Evolutionary conservation across 352 stramenopile genomes (phyloP).

Genomic region (Pythium grandisporangium): DNA sequence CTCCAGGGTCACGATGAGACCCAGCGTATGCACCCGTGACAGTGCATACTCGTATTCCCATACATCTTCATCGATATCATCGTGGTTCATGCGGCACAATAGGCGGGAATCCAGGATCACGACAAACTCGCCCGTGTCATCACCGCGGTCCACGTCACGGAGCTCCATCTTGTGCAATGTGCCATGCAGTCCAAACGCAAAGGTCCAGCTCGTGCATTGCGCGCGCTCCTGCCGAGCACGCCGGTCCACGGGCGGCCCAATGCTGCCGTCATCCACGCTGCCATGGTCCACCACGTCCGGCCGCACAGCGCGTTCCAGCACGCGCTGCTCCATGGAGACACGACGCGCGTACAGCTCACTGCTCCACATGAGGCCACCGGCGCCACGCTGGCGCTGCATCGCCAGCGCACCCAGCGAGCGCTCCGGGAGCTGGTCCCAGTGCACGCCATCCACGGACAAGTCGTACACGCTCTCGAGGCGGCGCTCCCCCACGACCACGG

Average conservation of each 20-base stretch:
- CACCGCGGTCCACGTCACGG: conserved; percentile 47
- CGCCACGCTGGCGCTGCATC: conserved; percentile 13
- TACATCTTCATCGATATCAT: conserved; percentile 52
- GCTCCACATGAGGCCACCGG: conserved; percentile 53
- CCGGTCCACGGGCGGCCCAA: conserved; percentile 18
- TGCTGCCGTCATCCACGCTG: conserved; percentile 4
- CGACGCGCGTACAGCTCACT: conserved; percentile 71
- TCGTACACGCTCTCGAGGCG: conserved; percentile 65
- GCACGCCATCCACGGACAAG: conserved; percentile 43
- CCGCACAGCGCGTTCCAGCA: conserved; percentile 25
- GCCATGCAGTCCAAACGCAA: conserved; percentile 69
- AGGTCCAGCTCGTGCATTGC: conserved; percentile 61
- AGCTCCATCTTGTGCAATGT: conserved; percentile 74
- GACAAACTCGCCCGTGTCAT: conserved; percentile 67
- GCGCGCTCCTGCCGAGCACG: too few relatives aligned
- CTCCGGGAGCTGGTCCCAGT: conserved; percentile 62
- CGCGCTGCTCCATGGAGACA: conserved; percentile 36
- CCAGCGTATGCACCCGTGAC: conserved; percentile 59
- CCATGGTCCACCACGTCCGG: conserved; percentile 10
- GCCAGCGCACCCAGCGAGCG: conserved; percentile 27
- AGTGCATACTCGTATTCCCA: conserved; percentile 74
- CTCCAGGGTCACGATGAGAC: conserved; percentile 53
- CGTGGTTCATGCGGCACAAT: conserved; percentile 40
- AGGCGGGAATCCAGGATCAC: conserved; percentile 68
- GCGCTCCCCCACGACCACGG: conserved; percentile 62